Base-by-base conservation (phyloP, 352 stramenopile genomes). In the Globisporangium canariense region DNA sequence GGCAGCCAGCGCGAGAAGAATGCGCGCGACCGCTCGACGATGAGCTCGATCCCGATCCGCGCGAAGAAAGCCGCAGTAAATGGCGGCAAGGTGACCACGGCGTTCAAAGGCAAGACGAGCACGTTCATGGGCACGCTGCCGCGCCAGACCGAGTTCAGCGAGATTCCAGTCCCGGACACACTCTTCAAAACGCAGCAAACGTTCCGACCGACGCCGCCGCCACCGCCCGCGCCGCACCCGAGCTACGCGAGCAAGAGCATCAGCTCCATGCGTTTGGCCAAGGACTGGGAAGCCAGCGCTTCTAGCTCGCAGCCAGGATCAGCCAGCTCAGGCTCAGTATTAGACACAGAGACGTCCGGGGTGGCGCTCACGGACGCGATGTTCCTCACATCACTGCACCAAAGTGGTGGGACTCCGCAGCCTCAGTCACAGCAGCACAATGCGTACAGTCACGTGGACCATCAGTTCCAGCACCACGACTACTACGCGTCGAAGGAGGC, bases 61-160 rank as follows among this genome's bases (percentile, higher is more conserved):
- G 46, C 57, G 28, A 52, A 46, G 50, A 45, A 47, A 8, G 46
- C 22, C n/a, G 32, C 28, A 4, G 51, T 51, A 16, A 59, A 10
- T 34, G 25, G 64, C 32, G 50, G 7, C 5, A 36, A 25, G 8
- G 36, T 11, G 18, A 13, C 43, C 2, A 34, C n/a, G 3, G 14
- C 58, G 32, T 70, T 70, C 36, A 55, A 62, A 2, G 64, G 64
- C 28, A 85, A 87, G 61, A 79, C 70, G 0, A 83, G 74, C 22
- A 67, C 77, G 14, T 84, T 88, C 62, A 88, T 88, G 79, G 79
- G 79, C 28, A 81, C 79, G 0, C 69, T 88, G 73, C 79, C 78
- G 14, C 70, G 79, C 9, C 79, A 84, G 67, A 65, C 61, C 4
- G 75, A 86, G 63, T 85, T 85, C 54, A 67, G 68, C 18, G 76